Percentiles rank a stretch among this genome's conserved stretches.
phyloP scores from a whole-genome alignment of 441 rosid genomes.

The Caryocar brasiliense region DNA sequence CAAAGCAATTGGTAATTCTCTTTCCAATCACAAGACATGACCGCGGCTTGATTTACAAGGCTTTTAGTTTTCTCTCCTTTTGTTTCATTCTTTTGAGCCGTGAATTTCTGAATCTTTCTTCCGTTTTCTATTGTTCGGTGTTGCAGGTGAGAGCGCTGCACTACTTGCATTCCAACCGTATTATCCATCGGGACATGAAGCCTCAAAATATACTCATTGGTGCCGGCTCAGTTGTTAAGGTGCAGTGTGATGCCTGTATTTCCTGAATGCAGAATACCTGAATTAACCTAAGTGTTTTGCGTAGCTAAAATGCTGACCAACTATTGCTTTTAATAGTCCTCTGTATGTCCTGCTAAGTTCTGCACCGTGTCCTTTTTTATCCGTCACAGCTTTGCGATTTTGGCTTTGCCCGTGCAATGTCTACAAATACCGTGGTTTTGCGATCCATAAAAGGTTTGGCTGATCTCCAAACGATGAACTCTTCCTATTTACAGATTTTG shows the following conservation, averaged over 20 bases:
- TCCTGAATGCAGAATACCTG: too few relatives aligned
- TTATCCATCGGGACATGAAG: constrained; percentile 97
- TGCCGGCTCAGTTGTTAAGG: constrained; percentile 92
- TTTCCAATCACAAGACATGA: too few relatives aligned
- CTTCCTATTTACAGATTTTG: background rate
- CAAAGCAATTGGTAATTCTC: constrained; percentile 77
- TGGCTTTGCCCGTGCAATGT: constrained; percentile 99
- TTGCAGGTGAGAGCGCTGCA: constrained; percentile 84
- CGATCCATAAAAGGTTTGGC: constrained; percentile 84
- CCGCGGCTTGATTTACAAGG: too few relatives aligned
- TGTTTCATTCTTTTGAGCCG: constrained; percentile 5
- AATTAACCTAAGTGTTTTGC: too few relatives aligned
- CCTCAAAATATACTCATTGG: constrained; percentile 97
- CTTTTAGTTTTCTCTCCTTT: background rate
- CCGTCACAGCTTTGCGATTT: constrained; percentile 83
- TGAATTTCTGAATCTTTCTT: background rate
- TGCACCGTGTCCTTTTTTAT: constrained; percentile 1
- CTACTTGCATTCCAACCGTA: constrained; percentile 93
- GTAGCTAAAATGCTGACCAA: too few relatives aligned
- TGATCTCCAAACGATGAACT: background rate
- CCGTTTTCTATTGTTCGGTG: background rate
- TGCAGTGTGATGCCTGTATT: constrained; percentile 10
- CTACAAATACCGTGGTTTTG: constrained; percentile 89
- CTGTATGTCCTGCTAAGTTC: constrained; percentile 5
- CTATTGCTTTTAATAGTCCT: too few relatives aligned